A percentile compares a stretch with the other conserved stretches of the same genome.
Conservation (phyloP, 345 rosid genomes). For the Barbarea vulgaris region DNA sequence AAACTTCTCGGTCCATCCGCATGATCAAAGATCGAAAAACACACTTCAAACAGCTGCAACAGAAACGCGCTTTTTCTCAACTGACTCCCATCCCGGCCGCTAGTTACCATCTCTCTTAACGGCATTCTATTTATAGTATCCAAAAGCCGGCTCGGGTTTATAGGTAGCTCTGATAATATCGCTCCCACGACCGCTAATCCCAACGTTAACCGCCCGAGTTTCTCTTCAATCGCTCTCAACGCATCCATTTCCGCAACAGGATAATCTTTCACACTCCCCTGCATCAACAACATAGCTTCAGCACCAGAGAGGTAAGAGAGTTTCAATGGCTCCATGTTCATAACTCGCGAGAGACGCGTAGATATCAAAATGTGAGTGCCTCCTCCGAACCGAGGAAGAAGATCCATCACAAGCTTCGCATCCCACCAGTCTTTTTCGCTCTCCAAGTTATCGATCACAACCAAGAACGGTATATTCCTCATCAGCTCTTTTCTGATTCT, state of each 20-base stretch:
- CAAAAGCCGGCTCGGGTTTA: constrained; percentile 80
- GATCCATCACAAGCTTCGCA: constrained; percentile 84
- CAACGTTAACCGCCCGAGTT: constrained; percentile 72
- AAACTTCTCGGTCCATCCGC: constrained; percentile 88
- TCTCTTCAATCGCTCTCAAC: constrained; percentile 79
- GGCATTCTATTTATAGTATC: constrained; percentile 92
- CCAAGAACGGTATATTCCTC: constrained; percentile 89
- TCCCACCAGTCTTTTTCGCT: constrained; percentile 99
- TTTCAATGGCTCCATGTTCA: constrained; percentile 87
- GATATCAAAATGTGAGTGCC: constrained; percentile 90
- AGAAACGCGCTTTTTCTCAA: constrained; percentile 63
- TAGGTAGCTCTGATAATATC: constrained; percentile 84
- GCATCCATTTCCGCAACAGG: constrained; percentile 69
- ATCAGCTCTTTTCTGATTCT: constrained; percentile 80
- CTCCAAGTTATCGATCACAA: constrained; percentile 89
- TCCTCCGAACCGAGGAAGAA: constrained; percentile 94
- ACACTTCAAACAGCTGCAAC: constrained; percentile 86
- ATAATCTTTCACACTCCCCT: constrained; percentile 64
- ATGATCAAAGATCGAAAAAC: constrained; percentile 94
- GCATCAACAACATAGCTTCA: constrained; percentile 90
- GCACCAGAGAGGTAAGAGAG: constrained; percentile 80
- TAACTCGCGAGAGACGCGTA: constrained; percentile 65
- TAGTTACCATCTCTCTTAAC: constrained; percentile 63
- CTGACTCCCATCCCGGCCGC: constrained; percentile 51
- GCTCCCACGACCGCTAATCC: constrained; percentile 87